Evolutionary conservation across 805 yeast species (phyloP).

Genomic region (Myxozyma kluyveri): DNA sequence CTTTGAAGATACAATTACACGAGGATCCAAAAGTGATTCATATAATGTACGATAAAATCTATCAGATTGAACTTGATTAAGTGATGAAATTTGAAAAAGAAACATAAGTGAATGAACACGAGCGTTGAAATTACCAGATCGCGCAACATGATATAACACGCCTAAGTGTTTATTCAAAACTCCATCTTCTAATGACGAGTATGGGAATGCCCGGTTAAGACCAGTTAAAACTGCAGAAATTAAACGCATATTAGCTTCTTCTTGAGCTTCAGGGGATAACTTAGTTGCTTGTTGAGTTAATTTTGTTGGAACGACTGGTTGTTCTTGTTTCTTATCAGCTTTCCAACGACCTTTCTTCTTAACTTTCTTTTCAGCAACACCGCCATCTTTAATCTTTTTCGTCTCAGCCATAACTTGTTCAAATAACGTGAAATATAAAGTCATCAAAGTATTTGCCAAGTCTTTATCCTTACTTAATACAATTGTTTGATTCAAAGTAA

Average conservation of each 20-base stretch:
- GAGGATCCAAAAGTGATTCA: constrained; percentile 81
- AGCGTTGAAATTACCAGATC: constrained; percentile 90
- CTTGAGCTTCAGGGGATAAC: constrained; percentile 35
- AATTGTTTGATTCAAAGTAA: constrained; percentile 90
- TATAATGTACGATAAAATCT: constrained; percentile 85
- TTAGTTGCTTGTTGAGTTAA: constrained; percentile 8
- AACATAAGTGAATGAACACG: constrained; percentile 87
- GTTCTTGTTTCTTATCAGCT: constrained; percentile 42
- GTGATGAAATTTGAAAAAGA: constrained; percentile 71
- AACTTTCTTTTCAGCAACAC: constrained; percentile 45
- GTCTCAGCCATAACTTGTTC: constrained; percentile 75
- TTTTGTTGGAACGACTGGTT: constrained; percentile 14
- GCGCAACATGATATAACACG: constrained; percentile 84
- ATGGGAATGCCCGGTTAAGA: constrained; percentile 93
- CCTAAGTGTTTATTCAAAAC: constrained; percentile 72
- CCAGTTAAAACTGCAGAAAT: constrained; percentile 93
- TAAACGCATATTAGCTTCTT: constrained; percentile 79
- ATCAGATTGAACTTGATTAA: constrained; percentile 44
- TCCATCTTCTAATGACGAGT: constrained; percentile 66
- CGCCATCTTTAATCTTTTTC: constrained; percentile 48
- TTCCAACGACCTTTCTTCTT: constrained; percentile 63
- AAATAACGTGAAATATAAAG: constrained; percentile 81
- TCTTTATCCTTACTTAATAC: constrained; percentile 70
- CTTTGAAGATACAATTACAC: constrained; percentile 82
- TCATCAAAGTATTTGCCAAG: constrained; percentile 79